These are phyloP conservation scores for Hemileccinum impolitum DNA, from an alignment of 768 basidiomycete species.

Conservation along the genomic window DNA sequence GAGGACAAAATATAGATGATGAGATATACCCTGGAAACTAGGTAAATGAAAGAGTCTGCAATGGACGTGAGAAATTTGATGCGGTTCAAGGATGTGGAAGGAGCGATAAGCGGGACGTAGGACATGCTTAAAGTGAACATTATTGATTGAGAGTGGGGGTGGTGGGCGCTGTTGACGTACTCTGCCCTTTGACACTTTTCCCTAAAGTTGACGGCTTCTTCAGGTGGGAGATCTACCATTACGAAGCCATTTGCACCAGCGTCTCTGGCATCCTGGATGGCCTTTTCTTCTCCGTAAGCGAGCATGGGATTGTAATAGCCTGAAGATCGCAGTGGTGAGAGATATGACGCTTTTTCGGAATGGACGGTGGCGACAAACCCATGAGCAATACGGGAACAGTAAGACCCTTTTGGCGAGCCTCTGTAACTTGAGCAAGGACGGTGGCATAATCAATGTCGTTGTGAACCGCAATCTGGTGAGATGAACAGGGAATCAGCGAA, in stretches of 20 bases:
- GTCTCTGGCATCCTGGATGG: constrained; percentile 83
- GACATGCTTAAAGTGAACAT: constrained; percentile 60
- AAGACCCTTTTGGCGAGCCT: constrained; percentile 80
- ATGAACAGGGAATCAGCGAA: neutral
- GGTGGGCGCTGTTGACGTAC: constrained; percentile 44
- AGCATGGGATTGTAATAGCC: constrained; percentile 98
- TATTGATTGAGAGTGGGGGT: neutral
- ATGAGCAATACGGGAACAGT: constrained; percentile 69
- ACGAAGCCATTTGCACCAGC: constrained; percentile 98
- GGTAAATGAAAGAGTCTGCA: constrained; percentile 96
- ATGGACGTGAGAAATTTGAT: constrained; percentile 91
- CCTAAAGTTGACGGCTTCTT: constrained; percentile 90
- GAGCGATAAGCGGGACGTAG: constrained; percentile 93
- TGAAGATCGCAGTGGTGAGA: constrained; percentile 27
- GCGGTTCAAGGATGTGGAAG: constrained; percentile 83
- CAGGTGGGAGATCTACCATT: constrained; percentile 95
- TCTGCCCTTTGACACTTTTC: constrained; percentile 77
- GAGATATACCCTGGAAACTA: constrained; percentile 83
- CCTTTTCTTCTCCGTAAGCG: constrained; percentile 92
- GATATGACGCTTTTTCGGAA: neutral
- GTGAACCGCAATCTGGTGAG: constrained; percentile 73
- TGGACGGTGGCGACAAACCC: constrained; percentile 13
- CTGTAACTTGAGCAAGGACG: constrained; percentile 69
- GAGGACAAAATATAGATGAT: neutral
- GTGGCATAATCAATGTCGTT: constrained; percentile 75